Evolutionary conservation across 2,329 filamentous ascomycete genomes (phyloP).

Genomic region (Fusarium sterilihyphosum): DNA sequence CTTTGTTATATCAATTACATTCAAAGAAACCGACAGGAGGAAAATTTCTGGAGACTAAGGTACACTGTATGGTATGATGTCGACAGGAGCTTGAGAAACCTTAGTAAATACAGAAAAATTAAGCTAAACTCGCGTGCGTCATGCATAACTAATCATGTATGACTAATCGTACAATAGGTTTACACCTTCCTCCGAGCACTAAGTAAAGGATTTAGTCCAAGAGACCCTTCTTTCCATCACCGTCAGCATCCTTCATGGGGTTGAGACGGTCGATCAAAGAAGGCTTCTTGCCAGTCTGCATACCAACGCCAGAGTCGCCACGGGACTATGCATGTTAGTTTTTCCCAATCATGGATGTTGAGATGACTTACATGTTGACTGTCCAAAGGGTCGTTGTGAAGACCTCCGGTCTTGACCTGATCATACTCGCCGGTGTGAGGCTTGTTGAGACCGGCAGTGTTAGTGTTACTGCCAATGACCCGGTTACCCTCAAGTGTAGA

Average conservation of each 20-base stretch:
- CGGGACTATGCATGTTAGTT: slow-evolving; percentile 12
- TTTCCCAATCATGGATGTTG: rapidly evolving
- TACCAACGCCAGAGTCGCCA: slow-evolving; percentile 21
- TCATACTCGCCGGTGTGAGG: slow-evolving; percentile 7
- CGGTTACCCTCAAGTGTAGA: background rate
- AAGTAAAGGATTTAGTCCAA: slow-evolving; percentile 2
- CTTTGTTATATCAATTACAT: background rate
- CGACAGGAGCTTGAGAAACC: no score
- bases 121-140: background rate
- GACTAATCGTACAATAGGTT: slow-evolving; percentile 21
- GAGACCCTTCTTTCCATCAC: slow-evolving; percentile 38
- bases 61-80: background rate
- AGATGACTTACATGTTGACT: slow-evolving; percentile 15
- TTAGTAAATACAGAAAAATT: background rate
- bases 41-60: background rate
- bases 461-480: background rate
- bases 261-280: slow-evolving; percentile 36
- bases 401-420: slow-evolving; percentile 15
- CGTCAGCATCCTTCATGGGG: slow-evolving; percentile 37
- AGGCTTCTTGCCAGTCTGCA: slow-evolving; percentile 24
- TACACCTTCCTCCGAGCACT: background rate
- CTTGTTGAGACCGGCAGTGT: slow-evolving; percentile 20
- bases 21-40: background rate
- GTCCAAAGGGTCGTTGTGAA: slow-evolving; percentile 26
- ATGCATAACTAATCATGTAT: background rate